A percentile compares a stretch with the other conserved stretches of the same genome.
Conservation (phyloP, 2,329 filamentous ascomycete genomes). For the Purpureocillium lavendulum region DNA sequence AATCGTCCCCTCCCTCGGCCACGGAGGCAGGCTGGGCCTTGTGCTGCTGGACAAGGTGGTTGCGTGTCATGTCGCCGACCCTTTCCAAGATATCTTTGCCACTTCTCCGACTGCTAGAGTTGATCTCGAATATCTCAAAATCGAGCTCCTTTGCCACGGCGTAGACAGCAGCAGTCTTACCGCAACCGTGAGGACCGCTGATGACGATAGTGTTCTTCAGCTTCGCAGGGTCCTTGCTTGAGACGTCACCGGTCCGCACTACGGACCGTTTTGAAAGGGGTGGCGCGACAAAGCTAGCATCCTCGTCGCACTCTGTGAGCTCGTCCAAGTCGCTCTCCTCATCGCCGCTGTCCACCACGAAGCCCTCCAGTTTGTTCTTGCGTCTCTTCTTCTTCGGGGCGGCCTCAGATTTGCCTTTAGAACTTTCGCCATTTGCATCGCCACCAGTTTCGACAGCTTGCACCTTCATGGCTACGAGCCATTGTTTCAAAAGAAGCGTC, state of each 20-base stretch:
- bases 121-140: conserved; percentile 94
- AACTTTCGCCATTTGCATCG: conserved; percentile 20
- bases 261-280: conserved; percentile 41
- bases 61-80: conserved; percentile 94
- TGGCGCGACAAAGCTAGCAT: conserved; percentile 17
- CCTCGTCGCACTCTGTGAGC: conserved; percentile 53
- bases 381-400: conserved; percentile 54
- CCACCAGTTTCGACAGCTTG: conserved; percentile 62
- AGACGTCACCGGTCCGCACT: conserved; percentile 33
- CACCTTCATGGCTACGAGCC: conserved; percentile 71
- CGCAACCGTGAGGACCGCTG: conserved; percentile 82
- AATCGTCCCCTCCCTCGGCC: conserved; percentile 11
- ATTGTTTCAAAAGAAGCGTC: conserved; percentile 63
- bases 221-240: conserved; percentile 34
- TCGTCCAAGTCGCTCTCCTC: conserved; percentile 64
- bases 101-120: conserved; percentile 71
- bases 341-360: conserved; percentile 72
- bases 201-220: conserved; percentile 74
- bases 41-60: conserved; percentile 68
- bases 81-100: conserved; percentile 86
- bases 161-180: conserved; percentile 88
- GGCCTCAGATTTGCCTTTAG: conserved; percentile 18
- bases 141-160: conserved; percentile 86
- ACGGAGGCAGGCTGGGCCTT: conserved; percentile 22
- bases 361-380: conserved; percentile 69